Conservation (phyloP, 225 moss, liverwort and hornwort species). For the Physcomitrium patens region DNA sequence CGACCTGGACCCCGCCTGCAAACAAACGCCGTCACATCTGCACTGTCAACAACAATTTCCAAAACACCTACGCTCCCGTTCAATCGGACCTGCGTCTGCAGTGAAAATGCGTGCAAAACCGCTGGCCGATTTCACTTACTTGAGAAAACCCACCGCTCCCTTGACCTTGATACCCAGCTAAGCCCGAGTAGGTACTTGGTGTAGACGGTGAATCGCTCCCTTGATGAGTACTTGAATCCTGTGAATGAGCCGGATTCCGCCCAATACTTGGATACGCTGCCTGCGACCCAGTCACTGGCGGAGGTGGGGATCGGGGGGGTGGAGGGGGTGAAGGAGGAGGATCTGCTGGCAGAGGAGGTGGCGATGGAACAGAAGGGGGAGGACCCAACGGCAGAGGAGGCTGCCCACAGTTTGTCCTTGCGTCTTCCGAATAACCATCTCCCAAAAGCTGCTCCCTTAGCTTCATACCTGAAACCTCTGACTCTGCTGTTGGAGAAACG, state of each 20-base stretch:
- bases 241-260: slow-evolving; percentile 40
- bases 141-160: slow-evolving; percentile 37
- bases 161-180: slow-evolving; percentile 40
- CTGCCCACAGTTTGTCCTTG: slow-evolving; percentile 39
- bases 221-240: slow-evolving; percentile 35
- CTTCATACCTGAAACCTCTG: slow-evolving; percentile 46
- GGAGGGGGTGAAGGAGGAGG: slow-evolving; percentile 84
- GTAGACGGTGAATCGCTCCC: slow-evolving; percentile 44
- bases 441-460: slow-evolving; percentile 50
- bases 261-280: slow-evolving; percentile 25
- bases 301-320: slow-evolving; percentile 55
- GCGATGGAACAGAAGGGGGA: slow-evolving; percentile 76
- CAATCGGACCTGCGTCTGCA: neutral
- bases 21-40: neutral
- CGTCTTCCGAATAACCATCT: slow-evolving; percentile 46
- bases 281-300: slow-evolving; percentile 37
- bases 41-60: neutral
- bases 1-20: slow-evolving; percentile 42
- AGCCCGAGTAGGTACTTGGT: slow-evolving; percentile 22
- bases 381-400: slow-evolving; percentile 89
- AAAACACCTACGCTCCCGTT: neutral
- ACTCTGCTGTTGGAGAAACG: slow-evolving; percentile 84
- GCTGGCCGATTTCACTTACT: slow-evolving; percentile 24
- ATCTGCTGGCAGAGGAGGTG: slow-evolving; percentile 79
- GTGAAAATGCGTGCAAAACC: neutral